Conservation (phyloP, 345 rosid genomes). For the Firmiana major region DNA sequence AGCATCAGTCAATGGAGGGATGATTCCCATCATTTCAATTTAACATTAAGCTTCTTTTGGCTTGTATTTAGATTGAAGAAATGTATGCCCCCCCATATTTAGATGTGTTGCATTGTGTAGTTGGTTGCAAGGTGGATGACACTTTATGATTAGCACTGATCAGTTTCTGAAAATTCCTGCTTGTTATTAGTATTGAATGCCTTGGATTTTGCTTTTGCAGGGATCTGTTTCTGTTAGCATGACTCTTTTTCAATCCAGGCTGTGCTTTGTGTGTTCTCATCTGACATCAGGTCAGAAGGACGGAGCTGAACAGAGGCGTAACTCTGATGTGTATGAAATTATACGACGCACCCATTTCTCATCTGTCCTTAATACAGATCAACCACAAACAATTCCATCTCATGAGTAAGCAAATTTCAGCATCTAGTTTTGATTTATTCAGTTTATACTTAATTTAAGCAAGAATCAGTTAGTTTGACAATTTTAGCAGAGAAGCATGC, state of each 20-base stretch:
- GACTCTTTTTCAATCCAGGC: slow-evolving; percentile 81
- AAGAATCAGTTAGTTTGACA: not conserved
- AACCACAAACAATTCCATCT: slow-evolving; percentile 74
- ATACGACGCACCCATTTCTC: slow-evolving; percentile 74
- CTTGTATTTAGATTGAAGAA: slow-evolving; percentile 9
- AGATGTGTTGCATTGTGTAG: not conserved
- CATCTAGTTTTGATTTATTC: slow-evolving; percentile 1
- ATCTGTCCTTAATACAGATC: slow-evolving; percentile 57
- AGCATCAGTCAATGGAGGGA: not conserved
- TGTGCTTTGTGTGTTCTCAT: slow-evolving; percentile 98
- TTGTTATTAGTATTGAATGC: slow-evolving; percentile 7
- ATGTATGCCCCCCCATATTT: slow-evolving; percentile 6
- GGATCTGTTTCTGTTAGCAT: slow-evolving; percentile 97
- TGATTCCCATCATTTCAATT: not conserved
- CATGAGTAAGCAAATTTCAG: slow-evolving; percentile 68
- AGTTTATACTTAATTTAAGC: not conserved
- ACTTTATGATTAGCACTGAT: not conserved
- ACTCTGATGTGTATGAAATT: slow-evolving; percentile 85
- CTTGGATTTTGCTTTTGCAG: slow-evolving; percentile 46
- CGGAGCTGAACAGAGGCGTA: slow-evolving; percentile 87
- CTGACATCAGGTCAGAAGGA: slow-evolving; percentile 95
- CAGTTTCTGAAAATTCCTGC: not conserved
- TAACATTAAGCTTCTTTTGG: not conserved
- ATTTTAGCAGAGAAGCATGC: not conserved
- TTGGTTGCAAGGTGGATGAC: not conserved